Evolutionary conservation across 805 yeast genomes (phyloP), one percentile per base, ranked within the genome.

Genomic region (Hanseniaspora guilliermondii): DNA sequence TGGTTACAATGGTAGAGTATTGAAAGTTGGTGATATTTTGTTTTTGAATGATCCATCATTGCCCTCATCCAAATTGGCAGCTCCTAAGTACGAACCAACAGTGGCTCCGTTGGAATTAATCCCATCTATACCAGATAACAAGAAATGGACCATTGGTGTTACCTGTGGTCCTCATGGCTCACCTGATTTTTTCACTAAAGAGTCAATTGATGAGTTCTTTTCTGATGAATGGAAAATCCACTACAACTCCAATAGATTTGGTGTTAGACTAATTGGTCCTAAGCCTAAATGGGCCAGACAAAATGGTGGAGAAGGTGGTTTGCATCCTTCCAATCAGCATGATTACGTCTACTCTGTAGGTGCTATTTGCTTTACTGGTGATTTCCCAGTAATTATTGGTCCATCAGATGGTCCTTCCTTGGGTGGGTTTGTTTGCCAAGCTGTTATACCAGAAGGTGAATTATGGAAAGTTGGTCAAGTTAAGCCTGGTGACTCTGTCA

Each of bases 391-490:
- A 35, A 88, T 91, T 59, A 76, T 91, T 68, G 55, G 55, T 37
- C 87, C 97, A 2, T 87, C 97, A 65, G 98, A 91, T 70, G 97
- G 97, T 59, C 97, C 98, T 41, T 85, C 96, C 11, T 77, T 91
- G 56, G 97, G 98, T 64, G 98, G 98, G 1, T 93, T 91, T 65
- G 97, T 91, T 35, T 91, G 97, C 70, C 85, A 88, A 65, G 97
- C 95, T 8, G 97, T 93, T 57, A 95, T 93, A 59, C 85, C 87
- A 14, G 94, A 88, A 64, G 87, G 94, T 40, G 98, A 93, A 71
- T 80, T 93, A 83, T 91, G 97, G 97, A 93, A 93, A 73, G 85
- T 93, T 65, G 98, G 98, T 47, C 97, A 91, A 72, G 89, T 87
- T 42, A 89, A 86, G 68, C 97, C 97, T 4, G 97, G 97, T 64